Evolutionary conservation across 768 basidiomycete genomes (phyloP).

Genomic region (Mycena albidolilacea): DNA sequence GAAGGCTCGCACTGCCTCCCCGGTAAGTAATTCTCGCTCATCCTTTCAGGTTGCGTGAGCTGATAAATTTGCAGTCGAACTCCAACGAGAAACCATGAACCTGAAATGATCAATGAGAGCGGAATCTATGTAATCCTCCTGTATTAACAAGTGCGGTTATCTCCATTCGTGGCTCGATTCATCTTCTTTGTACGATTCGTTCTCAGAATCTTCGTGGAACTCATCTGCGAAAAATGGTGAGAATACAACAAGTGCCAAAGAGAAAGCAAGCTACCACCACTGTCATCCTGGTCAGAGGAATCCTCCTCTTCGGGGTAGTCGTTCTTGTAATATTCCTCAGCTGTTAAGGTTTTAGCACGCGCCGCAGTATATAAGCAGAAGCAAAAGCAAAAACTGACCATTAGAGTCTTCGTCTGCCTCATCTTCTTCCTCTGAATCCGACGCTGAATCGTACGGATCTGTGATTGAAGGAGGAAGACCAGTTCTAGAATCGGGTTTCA

Average conservation of each 20-base stretch:
- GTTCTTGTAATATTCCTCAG: constrained; percentile 88
- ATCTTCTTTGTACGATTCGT: constrained; percentile 34
- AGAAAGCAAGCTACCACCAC: constrained; percentile 44
- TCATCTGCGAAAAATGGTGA: constrained; percentile 57
- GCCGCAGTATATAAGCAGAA: neutral
- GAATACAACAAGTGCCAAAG: constrained; percentile 17
- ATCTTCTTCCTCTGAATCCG: constrained; percentile 78
- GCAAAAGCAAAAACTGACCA: constrained; percentile 57
- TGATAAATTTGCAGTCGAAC: constrained; percentile 14
- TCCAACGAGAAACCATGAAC: constrained; percentile 23
- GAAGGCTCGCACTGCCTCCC: constrained; percentile 9
- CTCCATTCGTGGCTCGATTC: constrained; percentile 40
- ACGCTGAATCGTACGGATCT: constrained; percentile 71
- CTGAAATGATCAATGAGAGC: constrained; percentile 1
- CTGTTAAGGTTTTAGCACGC: constrained; percentile 43
- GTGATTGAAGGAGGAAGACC: constrained; percentile 73
- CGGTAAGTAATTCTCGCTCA: constrained; percentile 1
- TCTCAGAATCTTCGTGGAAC: constrained; percentile 51
- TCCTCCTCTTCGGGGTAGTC: constrained; percentile 86
- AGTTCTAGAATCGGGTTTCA: constrained; percentile 56
- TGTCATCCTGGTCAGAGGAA: constrained; percentile 54
- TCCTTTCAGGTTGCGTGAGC: neutral
- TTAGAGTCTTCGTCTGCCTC: constrained; percentile 91
- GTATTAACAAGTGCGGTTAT: constrained; percentile 7
- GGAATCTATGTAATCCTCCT: constrained; percentile 15